phyloP scores from a whole-genome alignment of 2,329 filamentous ascomycete species.

The Xenoacremonium recifei region DNA sequence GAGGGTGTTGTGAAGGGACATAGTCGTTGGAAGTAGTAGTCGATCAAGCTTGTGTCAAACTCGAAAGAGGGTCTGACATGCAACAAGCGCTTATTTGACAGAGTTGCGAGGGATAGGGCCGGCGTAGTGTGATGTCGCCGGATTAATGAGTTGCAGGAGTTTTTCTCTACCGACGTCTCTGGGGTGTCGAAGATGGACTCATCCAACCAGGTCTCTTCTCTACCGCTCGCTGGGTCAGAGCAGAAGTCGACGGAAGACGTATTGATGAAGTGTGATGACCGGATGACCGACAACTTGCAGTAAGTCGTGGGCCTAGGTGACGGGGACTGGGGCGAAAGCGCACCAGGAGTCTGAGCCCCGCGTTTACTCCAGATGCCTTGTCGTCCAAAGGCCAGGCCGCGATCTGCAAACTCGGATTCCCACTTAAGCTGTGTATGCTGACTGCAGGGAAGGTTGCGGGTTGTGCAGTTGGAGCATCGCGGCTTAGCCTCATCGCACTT shows the following conservation, averaged over 20 bases:
- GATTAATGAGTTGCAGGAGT: neutral
- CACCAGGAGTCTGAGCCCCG: neutral
- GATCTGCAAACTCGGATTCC: slow-evolving; percentile 26
- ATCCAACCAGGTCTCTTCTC: neutral
- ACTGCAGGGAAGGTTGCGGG: neutral
- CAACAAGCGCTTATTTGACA: neutral
- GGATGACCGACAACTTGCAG: slow-evolving; percentile 1
- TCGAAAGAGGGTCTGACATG: slow-evolving; percentile 6
- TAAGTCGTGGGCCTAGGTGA: neutral
- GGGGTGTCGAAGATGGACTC: neutral
- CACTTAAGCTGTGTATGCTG: slow-evolving; percentile 18
- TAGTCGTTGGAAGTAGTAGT: slow-evolving; percentile 19
- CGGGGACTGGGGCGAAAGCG: too few relatives aligned
- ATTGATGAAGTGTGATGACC: slow-evolving; percentile 17
- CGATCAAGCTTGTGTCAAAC: slow-evolving; percentile 13
- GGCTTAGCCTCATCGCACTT: slow-evolving; percentile 23
- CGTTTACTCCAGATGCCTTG: slow-evolving; percentile 28
- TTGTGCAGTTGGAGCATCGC: slow-evolving; percentile 15
- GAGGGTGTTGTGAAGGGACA: slow-evolving; percentile 22
- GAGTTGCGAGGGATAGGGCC: neutral
- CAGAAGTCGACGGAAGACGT: slow-evolving; percentile 17
- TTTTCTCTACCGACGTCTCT: neutral
- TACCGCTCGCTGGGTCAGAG: neutral
- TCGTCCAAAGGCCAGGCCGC: slow-evolving; percentile 27
- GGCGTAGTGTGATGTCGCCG: neutral